Evolutionary conservation across 2,329 filamentous ascomycete genomes (phyloP), one percentile per base, ranked within the genome.

Genomic region (Colletotrichum incanum): DNA sequence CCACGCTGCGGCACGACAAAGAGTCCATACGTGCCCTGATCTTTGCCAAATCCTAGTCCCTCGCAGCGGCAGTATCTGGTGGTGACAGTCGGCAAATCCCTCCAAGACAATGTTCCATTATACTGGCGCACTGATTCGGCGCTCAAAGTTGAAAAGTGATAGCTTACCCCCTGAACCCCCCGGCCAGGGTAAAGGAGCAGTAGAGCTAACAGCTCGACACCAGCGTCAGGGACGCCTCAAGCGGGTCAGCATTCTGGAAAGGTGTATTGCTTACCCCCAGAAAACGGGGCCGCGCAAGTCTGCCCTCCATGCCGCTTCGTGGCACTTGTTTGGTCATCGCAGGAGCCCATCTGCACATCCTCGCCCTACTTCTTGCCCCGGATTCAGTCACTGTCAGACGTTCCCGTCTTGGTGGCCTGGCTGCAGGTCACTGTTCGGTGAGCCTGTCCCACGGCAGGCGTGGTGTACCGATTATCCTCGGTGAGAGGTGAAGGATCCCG

Each of bases 311-410:
- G 66, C 41, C 52, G 56, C 63, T 43, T 23, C 59, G 49, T 72
- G 66, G 37, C 52, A 49, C 63, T 43, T 28, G 34, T 45, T n/a
- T 64, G 39, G 64, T 41, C 50, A 50, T 61, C 50, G 55, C 45
- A 69, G 59, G 63, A 50, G 54, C 49, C 45, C 65, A 65, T 69
- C 70, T 72, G 70, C 66, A 72, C 70, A 72, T 69, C 59, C 54
- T 49, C 59, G 58, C 58, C 54, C 59, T 59, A 65, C 52, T 62
- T 61, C 43, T 34, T 41, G 52, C 54, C 60, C 65, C 47, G 59
- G 54, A 59, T 64, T 54, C 67, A 26, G 39, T 43, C 49, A 58
- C 64, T 56, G 47, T 49, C 12, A 23, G 34, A 45, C 16, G 58
- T 59, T 59, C n/a, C 28, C 49, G n/a, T 66, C 34, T 39, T 26